These are phyloP conservation scores for Diaporthe caulivora DNA, from an alignment of 2,329 filamentous ascomycete genomes.

Conservation along the genomic window DNA sequence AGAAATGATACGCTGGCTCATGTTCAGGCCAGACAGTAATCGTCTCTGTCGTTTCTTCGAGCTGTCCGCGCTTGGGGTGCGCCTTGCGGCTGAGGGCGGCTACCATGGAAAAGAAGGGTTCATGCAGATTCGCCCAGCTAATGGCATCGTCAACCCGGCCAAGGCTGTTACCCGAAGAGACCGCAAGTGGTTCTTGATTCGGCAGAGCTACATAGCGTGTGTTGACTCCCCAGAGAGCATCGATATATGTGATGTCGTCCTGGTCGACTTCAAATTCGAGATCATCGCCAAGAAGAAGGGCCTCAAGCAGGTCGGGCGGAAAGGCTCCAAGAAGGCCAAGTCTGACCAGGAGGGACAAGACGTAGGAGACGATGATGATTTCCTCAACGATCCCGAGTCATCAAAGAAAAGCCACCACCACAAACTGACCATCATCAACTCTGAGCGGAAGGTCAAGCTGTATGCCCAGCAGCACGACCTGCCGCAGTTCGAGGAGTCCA, in stretches of 20 bases:
- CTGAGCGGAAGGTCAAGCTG: constrained; percentile 91
- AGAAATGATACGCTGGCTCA: constrained; percentile 95
- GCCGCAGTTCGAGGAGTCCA: constrained; percentile 93
- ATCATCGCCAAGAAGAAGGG: constrained; percentile 79
- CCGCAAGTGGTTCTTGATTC: constrained; percentile 97
- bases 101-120: constrained; percentile 98
- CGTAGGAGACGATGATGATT: constrained; percentile 45
- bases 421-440: constrained; percentile 87
- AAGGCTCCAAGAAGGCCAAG: constrained; percentile 66
- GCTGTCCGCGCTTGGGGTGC: constrained; percentile 91
- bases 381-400: constrained; percentile 49
- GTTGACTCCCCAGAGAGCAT: constrained; percentile 99
- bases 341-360: constrained; percentile 34
- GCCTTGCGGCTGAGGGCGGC: constrained; percentile 93
- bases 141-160: constrained; percentile 83
- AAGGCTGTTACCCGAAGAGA: constrained; percentile 86
- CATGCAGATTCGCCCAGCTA: constrained; percentile 90
- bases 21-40: constrained; percentile 96
- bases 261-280: constrained; percentile 91
- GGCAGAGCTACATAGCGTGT: constrained; percentile 96
- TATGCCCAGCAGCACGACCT: constrained; percentile 90
- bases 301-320: constrained; percentile 54
- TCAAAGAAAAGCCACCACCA: constrained; percentile 71
- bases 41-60: constrained; percentile 96
- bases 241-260: constrained; percentile 98